Conservation (phyloP, 768 basidiomycete species). For the Daedaleopsis sinensis region DNA sequence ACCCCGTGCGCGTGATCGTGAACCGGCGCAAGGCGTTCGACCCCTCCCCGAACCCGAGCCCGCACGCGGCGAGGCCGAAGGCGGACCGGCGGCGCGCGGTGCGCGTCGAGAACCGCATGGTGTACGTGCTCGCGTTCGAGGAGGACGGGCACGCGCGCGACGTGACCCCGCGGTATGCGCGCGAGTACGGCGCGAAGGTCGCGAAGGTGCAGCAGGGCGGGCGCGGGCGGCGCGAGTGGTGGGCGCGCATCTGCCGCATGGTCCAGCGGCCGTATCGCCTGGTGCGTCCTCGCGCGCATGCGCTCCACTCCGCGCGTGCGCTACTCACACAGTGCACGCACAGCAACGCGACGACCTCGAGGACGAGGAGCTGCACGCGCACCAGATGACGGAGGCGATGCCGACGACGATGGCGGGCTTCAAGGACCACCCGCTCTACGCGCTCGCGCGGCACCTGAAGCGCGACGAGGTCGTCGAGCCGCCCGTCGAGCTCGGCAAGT, state of each 20-base stretch:
- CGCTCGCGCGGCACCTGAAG: constrained; percentile 49
- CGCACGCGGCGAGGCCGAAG: constrained; percentile 17
- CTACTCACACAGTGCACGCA: background rate
- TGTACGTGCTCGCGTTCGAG: constrained; percentile 92
- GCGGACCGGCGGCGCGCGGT: constrained; percentile 20
- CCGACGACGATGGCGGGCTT: constrained; percentile 89
- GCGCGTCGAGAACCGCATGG: constrained; percentile 76
- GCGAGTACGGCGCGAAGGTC: constrained; percentile 77
- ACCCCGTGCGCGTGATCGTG: constrained; percentile 80
- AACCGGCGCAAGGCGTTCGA: constrained; percentile 84
- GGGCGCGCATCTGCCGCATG: constrained; percentile 66
- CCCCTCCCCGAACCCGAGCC: constrained; percentile 48
- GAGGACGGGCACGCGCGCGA: constrained; percentile 94
- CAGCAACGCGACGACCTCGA: constrained; percentile 93
- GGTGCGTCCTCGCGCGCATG: constrained; percentile 45
- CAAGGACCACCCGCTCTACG: constrained; percentile 93
- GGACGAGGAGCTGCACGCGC: constrained; percentile 81
- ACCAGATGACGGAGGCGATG: constrained; percentile 89
- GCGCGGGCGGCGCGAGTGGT: constrained; percentile 80
- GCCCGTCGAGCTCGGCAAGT: constrained; percentile 82
- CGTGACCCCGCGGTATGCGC: constrained; percentile 88
- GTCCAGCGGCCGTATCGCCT: constrained; percentile 81
- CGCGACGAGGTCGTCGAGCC: constrained; percentile 87
- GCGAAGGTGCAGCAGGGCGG: constrained; percentile 77
- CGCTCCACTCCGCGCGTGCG: background rate